Conservation (phyloP, 257 asterid genomes). For the Eucommia ulmoides region DNA sequence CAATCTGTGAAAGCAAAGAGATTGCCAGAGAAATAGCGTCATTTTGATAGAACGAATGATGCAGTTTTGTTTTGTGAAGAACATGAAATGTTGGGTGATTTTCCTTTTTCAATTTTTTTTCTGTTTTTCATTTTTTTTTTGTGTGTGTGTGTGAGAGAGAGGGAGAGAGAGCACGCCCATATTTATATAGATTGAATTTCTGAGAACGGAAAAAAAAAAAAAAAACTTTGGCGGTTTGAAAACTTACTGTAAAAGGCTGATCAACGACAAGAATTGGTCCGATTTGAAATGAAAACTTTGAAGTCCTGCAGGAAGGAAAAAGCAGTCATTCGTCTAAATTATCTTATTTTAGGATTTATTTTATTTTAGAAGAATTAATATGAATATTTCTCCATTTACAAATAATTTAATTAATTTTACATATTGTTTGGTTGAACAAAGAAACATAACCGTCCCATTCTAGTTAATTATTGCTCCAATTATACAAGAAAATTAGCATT, state of each 20-base stretch:
- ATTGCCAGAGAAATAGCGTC: neutral
- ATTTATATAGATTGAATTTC: too few species aligned
- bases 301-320: constrained; percentile 44
- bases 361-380: neutral
- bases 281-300: constrained; percentile 64
- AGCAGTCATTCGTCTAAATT: neutral
- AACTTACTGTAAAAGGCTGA: constrained; percentile 72
- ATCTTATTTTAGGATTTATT: too few species aligned
- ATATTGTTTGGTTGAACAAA: too few species aligned
- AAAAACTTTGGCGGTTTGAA: constrained; percentile 1
- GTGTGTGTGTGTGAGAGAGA: too few species aligned
- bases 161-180: too few species aligned
- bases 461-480: too few species aligned
- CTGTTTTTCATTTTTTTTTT: neutral
- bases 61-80: neutral
- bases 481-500: too few species aligned
- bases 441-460: too few species aligned
- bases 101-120: too few species aligned
- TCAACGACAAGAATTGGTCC: constrained; percentile 71
- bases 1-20: constrained; percentile 44
- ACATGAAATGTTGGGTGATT: too few species aligned
- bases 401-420: too few species aligned
- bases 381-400: too few species aligned
- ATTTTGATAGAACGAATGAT: neutral
- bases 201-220: neutral